Conservation (phyloP, 164 flowering plant genomes). For the Nymphaea thermarum region DNA sequence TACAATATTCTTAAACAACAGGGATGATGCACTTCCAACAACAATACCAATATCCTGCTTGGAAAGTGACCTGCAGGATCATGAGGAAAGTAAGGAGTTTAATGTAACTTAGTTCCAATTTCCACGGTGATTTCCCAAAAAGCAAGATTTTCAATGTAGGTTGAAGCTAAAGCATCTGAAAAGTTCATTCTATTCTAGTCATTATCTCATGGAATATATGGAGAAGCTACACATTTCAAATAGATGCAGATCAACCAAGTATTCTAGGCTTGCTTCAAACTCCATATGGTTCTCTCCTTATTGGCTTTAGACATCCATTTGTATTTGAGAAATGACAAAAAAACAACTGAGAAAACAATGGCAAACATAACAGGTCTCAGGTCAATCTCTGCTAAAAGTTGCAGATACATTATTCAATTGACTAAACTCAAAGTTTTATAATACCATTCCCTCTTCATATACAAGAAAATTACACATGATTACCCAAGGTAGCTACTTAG, state of each 20-base stretch:
- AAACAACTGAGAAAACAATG: too few relatives aligned
- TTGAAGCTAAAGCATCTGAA: neutral
- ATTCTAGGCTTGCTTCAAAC: too few relatives aligned
- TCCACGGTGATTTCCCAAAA: neutral
- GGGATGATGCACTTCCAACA: conserved; percentile 52
- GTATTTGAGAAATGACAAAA: too few relatives aligned
- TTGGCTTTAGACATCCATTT: too few relatives aligned
- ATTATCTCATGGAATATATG: neutral
- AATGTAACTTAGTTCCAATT: neutral
- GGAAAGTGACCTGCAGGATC: conserved; percentile 38
- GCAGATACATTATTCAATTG: too few relatives aligned
- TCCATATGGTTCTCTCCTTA: too few relatives aligned
- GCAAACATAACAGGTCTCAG: too few relatives aligned
- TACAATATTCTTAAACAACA: conserved; percentile 39
- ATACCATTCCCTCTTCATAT: too few relatives aligned
- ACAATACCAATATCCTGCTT: conserved; percentile 57
- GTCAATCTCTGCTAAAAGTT: too few relatives aligned
- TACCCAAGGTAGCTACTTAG: too few relatives aligned
- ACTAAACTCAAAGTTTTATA: too few relatives aligned
- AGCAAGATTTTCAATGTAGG: neutral
- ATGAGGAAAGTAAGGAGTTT: neutral
- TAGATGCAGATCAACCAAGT: neutral
- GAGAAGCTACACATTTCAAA: neutral
- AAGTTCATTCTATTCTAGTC: neutral
- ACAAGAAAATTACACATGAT: too few relatives aligned